Percentiles rank a stretch among this genome's conserved stretches.
These are phyloP conservation scores for Haematococcus sp. DNA, from an alignment of 139 green algal species.

Conservation along the genomic window DNA sequence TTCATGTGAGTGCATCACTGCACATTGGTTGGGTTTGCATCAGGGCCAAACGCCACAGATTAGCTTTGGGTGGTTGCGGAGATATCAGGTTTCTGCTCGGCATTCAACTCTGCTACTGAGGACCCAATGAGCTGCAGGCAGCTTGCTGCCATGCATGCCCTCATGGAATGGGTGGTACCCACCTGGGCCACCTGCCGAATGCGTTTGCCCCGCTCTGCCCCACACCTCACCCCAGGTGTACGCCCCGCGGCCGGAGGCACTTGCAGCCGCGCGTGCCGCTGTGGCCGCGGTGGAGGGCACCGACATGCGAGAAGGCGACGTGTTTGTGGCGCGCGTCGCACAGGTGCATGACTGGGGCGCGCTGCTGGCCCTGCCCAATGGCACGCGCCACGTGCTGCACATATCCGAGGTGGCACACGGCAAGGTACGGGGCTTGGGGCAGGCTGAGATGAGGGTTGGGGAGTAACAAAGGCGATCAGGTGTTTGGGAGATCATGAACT, in stretches of 20 bases:
- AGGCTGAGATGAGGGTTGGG: neutral
- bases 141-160: too few relatives aligned
- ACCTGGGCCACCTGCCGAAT: too few relatives aligned
- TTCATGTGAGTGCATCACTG: too few relatives aligned
- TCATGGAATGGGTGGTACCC: too few relatives aligned
- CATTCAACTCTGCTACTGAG: too few relatives aligned
- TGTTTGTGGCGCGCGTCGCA: slow-evolving; percentile 35
- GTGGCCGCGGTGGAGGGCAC: slow-evolving; percentile 37
- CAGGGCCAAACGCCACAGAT: too few relatives aligned
- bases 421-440: neutral
- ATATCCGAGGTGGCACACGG: slow-evolving; percentile 46
- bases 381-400: slow-evolving; percentile 53
- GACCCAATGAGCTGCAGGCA: too few relatives aligned
- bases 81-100: too few relatives aligned
- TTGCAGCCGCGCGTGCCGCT: slow-evolving; percentile 13
- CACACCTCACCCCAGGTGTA: too few relatives aligned
- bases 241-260: slow-evolving; percentile 4
- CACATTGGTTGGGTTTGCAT: too few relatives aligned
- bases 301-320: slow-evolving; percentile 28
- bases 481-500: neutral
- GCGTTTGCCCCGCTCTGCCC: too few relatives aligned
- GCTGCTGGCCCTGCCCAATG: slow-evolving; percentile 39
- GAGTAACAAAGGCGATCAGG: neutral
- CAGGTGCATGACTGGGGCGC: slow-evolving; percentile 55
- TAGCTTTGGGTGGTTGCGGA: too few relatives aligned